phyloP scores from a whole-genome alignment of 2,329 filamentous ascomycete species.

The Ramularia collo-cygni region DNA sequence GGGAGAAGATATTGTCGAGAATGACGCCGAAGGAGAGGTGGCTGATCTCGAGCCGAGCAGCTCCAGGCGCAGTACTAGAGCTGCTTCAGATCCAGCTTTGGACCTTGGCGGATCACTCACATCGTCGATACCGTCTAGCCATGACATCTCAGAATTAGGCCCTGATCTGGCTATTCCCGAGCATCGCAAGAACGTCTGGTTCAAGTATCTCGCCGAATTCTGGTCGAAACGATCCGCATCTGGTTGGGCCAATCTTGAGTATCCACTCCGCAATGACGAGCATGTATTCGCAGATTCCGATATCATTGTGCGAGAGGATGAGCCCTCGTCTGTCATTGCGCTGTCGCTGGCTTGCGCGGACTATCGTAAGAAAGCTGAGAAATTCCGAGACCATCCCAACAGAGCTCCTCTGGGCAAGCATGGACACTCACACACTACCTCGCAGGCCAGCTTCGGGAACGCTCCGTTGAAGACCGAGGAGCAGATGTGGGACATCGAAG shows the following conservation, averaged over 20 bases:
- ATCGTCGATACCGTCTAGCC: conserved; percentile 38
- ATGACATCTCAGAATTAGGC: conserved; percentile 45
- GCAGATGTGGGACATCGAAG: conserved; percentile 68
- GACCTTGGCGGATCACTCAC: conserved; percentile 47
- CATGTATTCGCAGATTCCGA: conserved; percentile 97
- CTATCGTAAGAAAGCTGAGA: conserved; percentile 71
- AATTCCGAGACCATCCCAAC: conserved; percentile 46
- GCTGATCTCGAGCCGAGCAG: conserved; percentile 72
- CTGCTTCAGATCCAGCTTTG: conserved; percentile 24
- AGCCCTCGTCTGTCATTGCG: conserved; percentile 92
- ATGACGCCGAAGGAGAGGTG: conserved; percentile 43
- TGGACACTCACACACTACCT: conserved; percentile 20
- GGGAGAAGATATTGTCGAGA: conserved; percentile 30
- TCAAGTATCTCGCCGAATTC: conserved; percentile 95
- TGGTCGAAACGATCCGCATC: conserved; percentile 97
- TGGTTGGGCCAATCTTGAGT: conserved; percentile 87
- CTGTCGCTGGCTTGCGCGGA: conserved; percentile 84
- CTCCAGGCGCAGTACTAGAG: conserved; percentile 52
- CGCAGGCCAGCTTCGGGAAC: conserved; percentile 16
- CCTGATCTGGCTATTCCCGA: conserved; percentile 72
- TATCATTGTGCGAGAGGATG: conserved; percentile 94
- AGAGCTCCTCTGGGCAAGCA: conserved; percentile 19
- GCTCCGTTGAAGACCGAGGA: conserved; percentile 36
- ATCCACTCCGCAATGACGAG: conserved; percentile 73
- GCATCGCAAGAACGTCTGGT: conserved; percentile 84